Evolutionary conservation across 164 flowering plant genomes (phyloP), one percentile per base, ranked within the genome.

Genomic region (Paratinospora sagittata): DNA sequence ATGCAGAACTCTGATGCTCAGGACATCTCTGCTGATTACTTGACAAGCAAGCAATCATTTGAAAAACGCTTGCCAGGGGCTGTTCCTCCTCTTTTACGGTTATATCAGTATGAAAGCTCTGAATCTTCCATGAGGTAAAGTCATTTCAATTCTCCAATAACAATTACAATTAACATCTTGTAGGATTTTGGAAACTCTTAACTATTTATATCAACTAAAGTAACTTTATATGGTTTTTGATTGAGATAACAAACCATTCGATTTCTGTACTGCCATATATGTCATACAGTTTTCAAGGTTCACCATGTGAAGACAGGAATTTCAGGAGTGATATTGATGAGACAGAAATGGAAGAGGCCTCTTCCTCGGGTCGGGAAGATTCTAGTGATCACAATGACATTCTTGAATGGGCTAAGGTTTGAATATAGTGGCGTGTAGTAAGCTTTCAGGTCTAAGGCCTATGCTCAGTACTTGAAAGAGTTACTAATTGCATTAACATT

Each of bases 341-440:
- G 70, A 74, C 84, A 67, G 99, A 91, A 73, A 81, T 81, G 67
- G 96, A 90, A 70, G 95, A 92, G 76, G 80, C 95, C 61, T 93
- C 97, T 74, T 85, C 83, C 64, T 93, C 99, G 73, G 96, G 97
- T 33, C 97, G 79, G 72, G 98, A 91, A 58, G 86, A 85, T 77
- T 82, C 72, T 61, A 81, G 73, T 80, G 89, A 84, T 75, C 86
- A 90, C 65, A 71, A 70, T 75, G 93, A 86, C 73, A 83, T 91
- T 79, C 89, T 95, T 76, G 92, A 91, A 78, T 95, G 97, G 99
- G 97, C 99, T 33, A 93, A 95, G 98, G 99, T 93, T 63, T 24
- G 66, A 60, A 63, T 67, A 47, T 70, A 55, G 61, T 55, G 60
- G 24, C 24, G 7, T 19, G 21, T 55, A 30, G 3, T 30, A 52